Conservation (phyloP, 2,329 filamentous ascomycete genomes). For the Sphaerulina musiva region DNA sequence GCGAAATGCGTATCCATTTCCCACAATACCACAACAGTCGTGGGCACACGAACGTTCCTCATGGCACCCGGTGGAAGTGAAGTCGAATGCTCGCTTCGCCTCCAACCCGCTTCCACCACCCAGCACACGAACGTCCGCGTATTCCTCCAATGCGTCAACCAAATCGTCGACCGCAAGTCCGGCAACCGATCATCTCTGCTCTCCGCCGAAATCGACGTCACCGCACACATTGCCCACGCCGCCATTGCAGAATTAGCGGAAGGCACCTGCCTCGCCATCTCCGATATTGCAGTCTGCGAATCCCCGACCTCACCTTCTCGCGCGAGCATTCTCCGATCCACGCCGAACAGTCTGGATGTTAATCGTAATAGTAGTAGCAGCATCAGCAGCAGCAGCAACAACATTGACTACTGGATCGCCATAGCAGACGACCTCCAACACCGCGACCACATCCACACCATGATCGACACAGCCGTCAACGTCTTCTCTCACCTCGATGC, state of each 20-base stretch:
- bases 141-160: slow-evolving; percentile 27
- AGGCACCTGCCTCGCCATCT: slow-evolving; percentile 8
- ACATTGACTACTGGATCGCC: slow-evolving; percentile 26
- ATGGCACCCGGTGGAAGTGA: slow-evolving; percentile 27
- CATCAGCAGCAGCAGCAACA: background rate
- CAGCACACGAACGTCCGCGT: slow-evolving; percentile 14
- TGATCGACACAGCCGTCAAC: slow-evolving; percentile 12
- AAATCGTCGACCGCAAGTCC: slow-evolving; percentile 26
- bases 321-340: background rate
- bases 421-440: slow-evolving; percentile 24
- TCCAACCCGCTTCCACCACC: slow-evolving; percentile 17
- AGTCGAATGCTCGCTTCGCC: slow-evolving; percentile 25
- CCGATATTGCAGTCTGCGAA: slow-evolving; percentile 21
- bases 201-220: slow-evolving; percentile 28
- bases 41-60: slow-evolving; percentile 28
- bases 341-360: background rate
- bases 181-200: slow-evolving; percentile 24
- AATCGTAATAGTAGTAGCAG: no score
- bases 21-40: slow-evolving; percentile 11
- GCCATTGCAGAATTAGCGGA: slow-evolving; percentile 26
- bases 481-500: slow-evolving; percentile 13
- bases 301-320: slow-evolving; percentile 5
- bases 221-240: slow-evolving; percentile 22
- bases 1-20: slow-evolving; percentile 25
- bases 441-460: background rate